phyloP scores from a whole-genome alignment of 2,329 filamentous ascomycete species.

The Dactylellina haptotyla region DNA sequence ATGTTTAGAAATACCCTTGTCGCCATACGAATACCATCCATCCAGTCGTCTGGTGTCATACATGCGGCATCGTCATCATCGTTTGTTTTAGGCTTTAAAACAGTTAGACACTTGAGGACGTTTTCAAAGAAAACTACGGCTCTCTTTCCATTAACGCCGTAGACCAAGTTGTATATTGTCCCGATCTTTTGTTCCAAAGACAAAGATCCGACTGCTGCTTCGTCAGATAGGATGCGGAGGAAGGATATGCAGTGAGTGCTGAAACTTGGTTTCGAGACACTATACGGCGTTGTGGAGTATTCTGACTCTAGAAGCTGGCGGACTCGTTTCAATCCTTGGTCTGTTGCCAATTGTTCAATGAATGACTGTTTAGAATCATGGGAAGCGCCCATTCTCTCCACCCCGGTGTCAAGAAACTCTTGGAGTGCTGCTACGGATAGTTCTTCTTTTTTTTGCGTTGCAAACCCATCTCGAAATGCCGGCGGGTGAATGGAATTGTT shows the following conservation, averaged over 20 bases:
- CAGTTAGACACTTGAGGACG: constrained; percentile 10
- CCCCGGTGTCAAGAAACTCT: constrained; percentile 34
- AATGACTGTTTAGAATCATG: constrained; percentile 30
- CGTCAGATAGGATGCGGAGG: constrained; percentile 56
- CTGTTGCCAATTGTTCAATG: constrained; percentile 22
- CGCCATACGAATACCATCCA: constrained; percentile 5
- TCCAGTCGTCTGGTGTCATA: constrained; percentile 28
- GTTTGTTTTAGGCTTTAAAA: constrained; percentile 21
- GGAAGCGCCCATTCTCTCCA: constrained; percentile 19
- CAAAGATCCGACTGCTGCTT: constrained; percentile 55
- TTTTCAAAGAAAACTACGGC: constrained; percentile 56
- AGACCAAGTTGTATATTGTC: constrained; percentile 59
- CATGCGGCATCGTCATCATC: background rate
- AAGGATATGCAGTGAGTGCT: constrained; percentile 56
- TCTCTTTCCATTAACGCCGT: constrained; percentile 56
- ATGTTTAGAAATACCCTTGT: constrained; percentile 28
- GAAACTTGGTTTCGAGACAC: constrained; percentile 36
- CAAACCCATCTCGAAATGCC: too few species aligned
- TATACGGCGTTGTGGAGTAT: constrained; percentile 31
- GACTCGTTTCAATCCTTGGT: constrained; percentile 25
- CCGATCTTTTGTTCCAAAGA: constrained; percentile 57
- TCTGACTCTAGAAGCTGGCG: constrained; percentile 38
- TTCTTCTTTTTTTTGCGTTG: too few species aligned
- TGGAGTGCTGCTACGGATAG: constrained; percentile 29
- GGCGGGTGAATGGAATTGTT: too few species aligned